These are phyloP conservation scores for Naganishia vishniacii DNA, from an alignment of 768 basidiomycete species.

Conservation along the genomic window DNA sequence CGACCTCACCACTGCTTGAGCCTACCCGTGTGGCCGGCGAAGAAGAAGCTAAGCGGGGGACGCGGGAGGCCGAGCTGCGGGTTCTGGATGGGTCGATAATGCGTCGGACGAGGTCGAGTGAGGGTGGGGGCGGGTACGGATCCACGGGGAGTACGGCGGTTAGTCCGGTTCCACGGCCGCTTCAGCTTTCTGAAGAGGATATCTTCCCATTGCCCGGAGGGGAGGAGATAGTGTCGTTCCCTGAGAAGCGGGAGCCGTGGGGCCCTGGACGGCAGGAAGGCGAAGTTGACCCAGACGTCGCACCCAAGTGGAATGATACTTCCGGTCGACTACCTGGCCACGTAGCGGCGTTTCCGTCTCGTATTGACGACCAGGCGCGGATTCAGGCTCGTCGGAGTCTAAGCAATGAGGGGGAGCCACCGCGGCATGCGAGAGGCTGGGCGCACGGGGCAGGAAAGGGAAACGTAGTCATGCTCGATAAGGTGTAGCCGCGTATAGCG, in stretches of 20 bases:
- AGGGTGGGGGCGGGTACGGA: conserved; percentile 1
- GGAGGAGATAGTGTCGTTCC: background rate
- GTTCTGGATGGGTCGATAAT: background rate
- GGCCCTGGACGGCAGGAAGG: background rate
- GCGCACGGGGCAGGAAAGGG: background rate
- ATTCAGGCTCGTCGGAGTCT: conserved; percentile 14
- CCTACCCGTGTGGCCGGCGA: background rate
- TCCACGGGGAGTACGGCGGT: conserved; percentile 3
- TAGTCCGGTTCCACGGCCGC: conserved; percentile 1
- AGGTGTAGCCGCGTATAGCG: background rate
- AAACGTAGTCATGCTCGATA: conserved; percentile 4
- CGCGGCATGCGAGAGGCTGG: too few relatives aligned
- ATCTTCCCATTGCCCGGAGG: background rate
- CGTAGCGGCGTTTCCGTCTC: too few relatives aligned
- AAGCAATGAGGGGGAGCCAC: background rate
- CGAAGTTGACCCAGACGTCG: background rate
- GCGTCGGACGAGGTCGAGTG: background rate
- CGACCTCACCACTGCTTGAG: background rate
- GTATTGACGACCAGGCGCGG: conserved; percentile 1
- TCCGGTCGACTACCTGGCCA: background rate
- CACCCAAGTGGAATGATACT: background rate
- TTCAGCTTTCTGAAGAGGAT: background rate
- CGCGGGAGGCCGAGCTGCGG: background rate
- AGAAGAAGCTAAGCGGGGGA: background rate
- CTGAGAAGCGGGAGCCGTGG: too few relatives aligned